Evolutionary conservation across 805 yeast genomes (phyloP).

Genomic region (Saturnispora serradocipensis): DNA sequence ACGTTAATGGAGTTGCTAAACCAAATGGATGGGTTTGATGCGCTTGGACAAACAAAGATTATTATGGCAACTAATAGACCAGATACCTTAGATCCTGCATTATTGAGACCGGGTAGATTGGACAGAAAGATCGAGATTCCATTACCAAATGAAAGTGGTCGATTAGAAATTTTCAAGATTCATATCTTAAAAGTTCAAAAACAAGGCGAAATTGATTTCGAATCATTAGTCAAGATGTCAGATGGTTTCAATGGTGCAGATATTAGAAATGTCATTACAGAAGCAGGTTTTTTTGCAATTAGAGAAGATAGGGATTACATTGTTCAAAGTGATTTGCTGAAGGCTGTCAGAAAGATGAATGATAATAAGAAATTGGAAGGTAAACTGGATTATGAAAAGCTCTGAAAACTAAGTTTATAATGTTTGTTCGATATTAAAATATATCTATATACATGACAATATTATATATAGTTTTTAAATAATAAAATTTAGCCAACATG

Average conservation of each 20-base stretch:
- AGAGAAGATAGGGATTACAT: slow-evolving; percentile 96
- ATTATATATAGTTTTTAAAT: not conserved
- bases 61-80: slow-evolving; percentile 97
- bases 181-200: slow-evolving; percentile 89
- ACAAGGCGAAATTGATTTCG: slow-evolving; percentile 74
- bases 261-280: slow-evolving; percentile 88
- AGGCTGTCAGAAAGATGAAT: slow-evolving; percentile 95
- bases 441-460: not conserved
- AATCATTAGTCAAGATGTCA: slow-evolving; percentile 72
- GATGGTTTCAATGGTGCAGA: slow-evolving; percentile 98
- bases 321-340: slow-evolving; percentile 87
- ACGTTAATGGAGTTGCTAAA: slow-evolving; percentile 95
- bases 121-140: slow-evolving; percentile 96
- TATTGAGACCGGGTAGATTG: slow-evolving; percentile 95
- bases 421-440: not conserved
- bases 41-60: slow-evolving; percentile 84
- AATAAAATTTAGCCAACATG: not conserved
- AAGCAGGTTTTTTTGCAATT: slow-evolving; percentile 93
- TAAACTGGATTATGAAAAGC: slow-evolving; percentile 86
- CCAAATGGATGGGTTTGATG: slow-evolving; percentile 99
- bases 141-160: slow-evolving; percentile 87
- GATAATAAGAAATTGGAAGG: slow-evolving; percentile 97
- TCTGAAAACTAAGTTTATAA: slow-evolving; percentile 31
- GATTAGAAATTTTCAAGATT: slow-evolving; percentile 81
- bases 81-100: slow-evolving; percentile 87